Percentiles rank a stretch among this genome's conserved stretches.
phyloP scores from a whole-genome alignment of 2,329 filamentous ascomycete genomes.

The Chalaropsis ovoidea region DNA sequence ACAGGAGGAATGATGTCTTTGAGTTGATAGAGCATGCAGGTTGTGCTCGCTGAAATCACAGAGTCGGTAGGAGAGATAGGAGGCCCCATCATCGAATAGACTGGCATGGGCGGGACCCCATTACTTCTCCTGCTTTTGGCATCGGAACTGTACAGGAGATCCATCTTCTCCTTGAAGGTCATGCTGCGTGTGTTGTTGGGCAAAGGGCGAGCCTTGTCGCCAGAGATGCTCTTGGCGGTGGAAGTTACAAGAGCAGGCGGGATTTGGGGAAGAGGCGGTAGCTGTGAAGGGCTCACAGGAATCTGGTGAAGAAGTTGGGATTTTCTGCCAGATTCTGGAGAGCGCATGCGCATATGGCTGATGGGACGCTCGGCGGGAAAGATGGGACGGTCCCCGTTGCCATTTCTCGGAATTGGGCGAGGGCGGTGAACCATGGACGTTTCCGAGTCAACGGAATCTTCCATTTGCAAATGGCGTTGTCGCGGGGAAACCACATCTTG shows the following conservation, averaged over 20 bases:
- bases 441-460: constrained; percentile 8
- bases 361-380: constrained; percentile 40
- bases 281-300: constrained; percentile 37
- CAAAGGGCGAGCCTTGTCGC: constrained; percentile 34
- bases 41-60: constrained; percentile 33
- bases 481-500: constrained; percentile 5
- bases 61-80: constrained; percentile 26
- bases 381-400: constrained; percentile 38
- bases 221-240: constrained; percentile 13
- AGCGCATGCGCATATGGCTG: constrained; percentile 39
- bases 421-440: constrained; percentile 44
- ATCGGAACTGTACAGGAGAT: constrained; percentile 34
- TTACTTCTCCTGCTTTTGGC: constrained; percentile 24
- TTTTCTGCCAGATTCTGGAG: constrained; percentile 39
- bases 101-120: constrained; percentile 29
- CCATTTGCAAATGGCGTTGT: neutral
- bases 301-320: constrained; percentile 29
- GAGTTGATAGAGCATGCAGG: constrained; percentile 32
- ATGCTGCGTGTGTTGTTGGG: constrained; percentile 48
- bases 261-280: constrained; percentile 44
- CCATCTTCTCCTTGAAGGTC: constrained; percentile 50
- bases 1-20: constrained; percentile 31
- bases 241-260: constrained; percentile 29
- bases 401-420: constrained; percentile 45
- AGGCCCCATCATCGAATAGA: neutral